Evolutionary conservation across 805 yeast genomes (phyloP).

Genomic region (Candida alai): DNA sequence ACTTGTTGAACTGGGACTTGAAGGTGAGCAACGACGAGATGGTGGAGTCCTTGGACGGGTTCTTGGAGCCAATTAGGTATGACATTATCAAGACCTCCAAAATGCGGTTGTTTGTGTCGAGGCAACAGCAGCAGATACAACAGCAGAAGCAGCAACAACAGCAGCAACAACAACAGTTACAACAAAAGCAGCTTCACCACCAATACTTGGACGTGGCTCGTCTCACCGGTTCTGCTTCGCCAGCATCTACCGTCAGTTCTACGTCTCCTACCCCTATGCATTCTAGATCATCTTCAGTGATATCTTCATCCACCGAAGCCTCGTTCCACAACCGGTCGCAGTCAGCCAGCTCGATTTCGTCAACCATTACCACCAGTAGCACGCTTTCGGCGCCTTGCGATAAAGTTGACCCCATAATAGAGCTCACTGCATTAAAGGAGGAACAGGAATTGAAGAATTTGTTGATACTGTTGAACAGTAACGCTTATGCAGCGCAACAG

Average conservation of each 20-base stretch:
- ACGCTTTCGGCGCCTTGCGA: slow-evolving; percentile 6
- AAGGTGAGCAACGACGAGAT: slow-evolving; percentile 44
- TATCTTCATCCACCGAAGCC: slow-evolving; percentile 6
- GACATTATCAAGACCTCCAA: slow-evolving; percentile 23
- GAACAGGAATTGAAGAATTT: slow-evolving; percentile 29
- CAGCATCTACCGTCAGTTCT: not conserved
- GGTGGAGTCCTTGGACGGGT: slow-evolving; percentile 35
- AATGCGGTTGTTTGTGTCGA: slow-evolving; percentile 27
- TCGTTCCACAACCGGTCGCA: slow-evolving; percentile 15
- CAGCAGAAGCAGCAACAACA: slow-evolving; percentile 5
- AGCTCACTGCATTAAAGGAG: slow-evolving; percentile 32
- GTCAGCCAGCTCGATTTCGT: slow-evolving; percentile 17
- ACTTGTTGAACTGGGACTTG: slow-evolving; percentile 68
- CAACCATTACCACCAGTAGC: slow-evolving; percentile 11
- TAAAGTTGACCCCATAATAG: slow-evolving; percentile 31
- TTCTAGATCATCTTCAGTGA: slow-evolving; percentile 16
- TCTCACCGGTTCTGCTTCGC: no score
- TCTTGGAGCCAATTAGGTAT: slow-evolving; percentile 50
- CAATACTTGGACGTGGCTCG: no score
- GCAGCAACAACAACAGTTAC: slow-evolving; percentile 8
- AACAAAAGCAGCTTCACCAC: slow-evolving; percentile 5
- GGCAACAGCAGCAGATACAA: slow-evolving; percentile 15
- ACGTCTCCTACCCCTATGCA: slow-evolving; percentile 5
- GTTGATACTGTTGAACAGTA: slow-evolving; percentile 14
- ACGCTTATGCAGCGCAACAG: slow-evolving; percentile 5